Evolutionary conservation across 805 yeast genomes (phyloP).

Genomic region (Saccharomyces paradoxus): DNA sequence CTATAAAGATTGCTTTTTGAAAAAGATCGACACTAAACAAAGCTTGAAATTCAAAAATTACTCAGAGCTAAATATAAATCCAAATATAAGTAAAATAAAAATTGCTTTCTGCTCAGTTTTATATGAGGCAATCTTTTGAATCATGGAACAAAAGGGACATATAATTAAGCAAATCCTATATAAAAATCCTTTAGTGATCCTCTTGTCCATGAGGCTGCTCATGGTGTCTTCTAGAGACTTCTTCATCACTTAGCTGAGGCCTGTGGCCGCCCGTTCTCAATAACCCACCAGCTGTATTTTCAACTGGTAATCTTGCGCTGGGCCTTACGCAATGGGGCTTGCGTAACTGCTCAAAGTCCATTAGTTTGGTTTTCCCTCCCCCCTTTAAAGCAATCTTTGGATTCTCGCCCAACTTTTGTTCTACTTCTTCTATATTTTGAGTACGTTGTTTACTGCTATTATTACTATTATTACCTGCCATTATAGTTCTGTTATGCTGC

Average conservation of each 20-base stretch:
- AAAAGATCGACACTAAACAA: not conserved
- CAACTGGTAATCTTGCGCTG: not conserved
- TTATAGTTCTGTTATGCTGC: not conserved
- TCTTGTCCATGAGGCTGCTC: not conserved
- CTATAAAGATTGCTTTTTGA: not conserved
- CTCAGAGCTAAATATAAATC: not conserved
- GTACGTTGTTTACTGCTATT: not conserved
- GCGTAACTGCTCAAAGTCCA: slow-evolving; percentile 16
- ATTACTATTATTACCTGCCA: not conserved
- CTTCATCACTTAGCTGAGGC: slow-evolving; percentile 7
- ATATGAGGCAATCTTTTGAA: not conserved
- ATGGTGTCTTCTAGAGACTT: not conserved
- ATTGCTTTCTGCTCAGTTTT: not conserved
- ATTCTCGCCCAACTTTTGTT: slow-evolving; percentile 1
- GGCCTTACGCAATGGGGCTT: slow-evolving; percentile 20
- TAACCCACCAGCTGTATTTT: slow-evolving; percentile 17
- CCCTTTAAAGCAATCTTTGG: slow-evolving; percentile 12
- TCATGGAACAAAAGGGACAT: not conserved
- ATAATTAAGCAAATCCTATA: not conserved
- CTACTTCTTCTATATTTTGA: not conserved
- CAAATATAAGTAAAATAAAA: not conserved
- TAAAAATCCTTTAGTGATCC: not conserved
- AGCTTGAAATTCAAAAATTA: not conserved
- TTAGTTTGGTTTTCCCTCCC: slow-evolving; percentile 17
- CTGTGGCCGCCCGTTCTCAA: slow-evolving; percentile 21